phyloP scores from a whole-genome alignment of 2,329 filamentous ascomycete genomes.

The Knufia fluminis region DNA sequence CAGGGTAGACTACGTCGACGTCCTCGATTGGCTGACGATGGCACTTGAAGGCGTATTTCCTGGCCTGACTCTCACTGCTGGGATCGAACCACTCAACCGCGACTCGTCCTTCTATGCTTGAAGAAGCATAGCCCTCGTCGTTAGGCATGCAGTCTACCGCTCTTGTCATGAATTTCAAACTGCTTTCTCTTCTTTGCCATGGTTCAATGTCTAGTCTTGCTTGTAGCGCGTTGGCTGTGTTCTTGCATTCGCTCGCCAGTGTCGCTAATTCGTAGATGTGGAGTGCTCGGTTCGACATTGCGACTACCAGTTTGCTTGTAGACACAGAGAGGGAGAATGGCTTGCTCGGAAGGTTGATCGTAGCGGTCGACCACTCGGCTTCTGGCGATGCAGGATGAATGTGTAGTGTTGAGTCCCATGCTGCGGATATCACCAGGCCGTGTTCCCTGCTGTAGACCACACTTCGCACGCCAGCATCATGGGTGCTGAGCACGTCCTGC shows the following conservation, averaged over 20 bases:
- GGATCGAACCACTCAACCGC: conserved; percentile 98
- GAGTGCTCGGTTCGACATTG: conserved; percentile 88
- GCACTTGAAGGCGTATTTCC: conserved; percentile 98
- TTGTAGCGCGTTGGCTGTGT: conserved; percentile 35
- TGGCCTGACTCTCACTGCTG: conserved; percentile 70
- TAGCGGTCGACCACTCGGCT: conserved; percentile 44
- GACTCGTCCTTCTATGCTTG: conserved; percentile 87
- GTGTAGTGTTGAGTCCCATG: conserved; percentile 88
- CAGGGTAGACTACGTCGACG: conserved; percentile 78
- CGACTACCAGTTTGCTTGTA: conserved; percentile 79
- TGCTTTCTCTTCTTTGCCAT: conserved; percentile 90
- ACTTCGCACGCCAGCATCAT: conserved; percentile 69
- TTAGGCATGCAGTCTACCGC: conserved; percentile 94
- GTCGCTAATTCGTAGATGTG: conserved; percentile 84
- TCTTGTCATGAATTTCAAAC: conserved; percentile 90
- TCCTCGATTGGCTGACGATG: conserved; percentile 66
- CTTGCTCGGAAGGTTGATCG: conserved; percentile 68
- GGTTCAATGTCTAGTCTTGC: conserved; percentile 54
- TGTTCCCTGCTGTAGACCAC: conserved; percentile 73
- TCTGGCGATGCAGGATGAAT: conserved; percentile 57
- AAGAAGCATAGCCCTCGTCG: conserved; percentile 85
- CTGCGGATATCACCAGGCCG: conserved; percentile 73
- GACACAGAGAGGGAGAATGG: conserved; percentile 76
- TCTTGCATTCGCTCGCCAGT: conserved; percentile 47
- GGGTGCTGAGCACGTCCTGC: conserved; percentile 66